Evolutionary conservation across 2,329 filamentous ascomycete species (phyloP), one percentile per base, ranked within the genome.

Genomic region (Ceratocystis albifundus): DNA sequence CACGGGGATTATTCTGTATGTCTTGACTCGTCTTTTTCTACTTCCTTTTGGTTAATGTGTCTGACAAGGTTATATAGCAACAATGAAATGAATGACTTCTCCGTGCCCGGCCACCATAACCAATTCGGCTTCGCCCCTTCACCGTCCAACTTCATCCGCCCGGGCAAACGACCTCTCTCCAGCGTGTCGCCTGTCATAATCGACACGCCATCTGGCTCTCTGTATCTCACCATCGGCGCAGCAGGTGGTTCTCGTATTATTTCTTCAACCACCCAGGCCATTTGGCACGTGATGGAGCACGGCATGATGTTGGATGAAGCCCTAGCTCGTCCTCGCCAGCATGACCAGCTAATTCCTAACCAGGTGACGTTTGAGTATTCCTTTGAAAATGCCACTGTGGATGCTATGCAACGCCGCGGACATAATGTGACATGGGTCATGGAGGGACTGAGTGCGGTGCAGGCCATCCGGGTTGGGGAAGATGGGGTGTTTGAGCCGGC

Each of bases 171-270:
- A 0, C 90, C 92, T 0, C 78, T 96, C 3, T 92, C 88, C 1
- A 92, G 88, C 69, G 91, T 94, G 70, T 85, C 88, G 0, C 90
- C 92, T 3, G 79, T 90, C 66, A 92, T 95, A 64, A 83, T 87
- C 69, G 84, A 88, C 66, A 77, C 82, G 67, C 77, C 82, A 2
- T 81, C 87, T 71, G 82, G 84, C 20, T 12, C n/a, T 10, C 79
- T 95, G 0, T 87, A 86, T 72, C 83, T 88, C 66, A 78, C 84
- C 65, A 81, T 89, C 6, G 90, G 90, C 50, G 87, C 89, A 0
- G 89, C 90, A 0, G 91, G 91, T 41, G 91, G 90, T 2, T 89
- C 85, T 22, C 82, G 89, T 32, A 96, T 96, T 77, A 90, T 92
- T 73, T 93, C 89, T 0, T 77, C 88, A 2, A 92, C 88, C 0